Evolutionary conservation across 129 eudicot species (phyloP).

Genomic region (Smallanthus sonchifolius): DNA sequence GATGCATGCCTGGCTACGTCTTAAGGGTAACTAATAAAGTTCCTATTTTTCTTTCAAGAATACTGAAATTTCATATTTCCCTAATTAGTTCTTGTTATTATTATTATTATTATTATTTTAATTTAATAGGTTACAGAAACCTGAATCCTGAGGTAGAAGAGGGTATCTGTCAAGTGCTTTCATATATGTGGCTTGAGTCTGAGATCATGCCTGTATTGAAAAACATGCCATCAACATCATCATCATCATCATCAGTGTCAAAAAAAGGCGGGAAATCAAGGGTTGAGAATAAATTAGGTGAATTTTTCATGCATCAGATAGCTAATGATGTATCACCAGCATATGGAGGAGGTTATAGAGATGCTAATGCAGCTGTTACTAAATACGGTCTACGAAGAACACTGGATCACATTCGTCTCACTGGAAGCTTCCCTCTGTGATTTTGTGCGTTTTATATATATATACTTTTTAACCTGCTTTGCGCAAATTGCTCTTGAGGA

Average conservation of each 20-base stretch:
- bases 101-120: neutral
- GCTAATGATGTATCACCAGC: slow-evolving; percentile 88
- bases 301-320: slow-evolving; percentile 89
- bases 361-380: slow-evolving; percentile 85
- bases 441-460: neutral
- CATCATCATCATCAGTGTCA: slow-evolving; percentile 32
- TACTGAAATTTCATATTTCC: slow-evolving; percentile 2
- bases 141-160: slow-evolving; percentile 86
- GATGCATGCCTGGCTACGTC: slow-evolving; percentile 99
- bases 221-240: slow-evolving; percentile 68
- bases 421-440: slow-evolving; percentile 70
- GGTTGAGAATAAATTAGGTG: slow-evolving; percentile 72
- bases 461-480: slow-evolving; percentile 16
- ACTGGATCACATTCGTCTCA: slow-evolving; percentile 70
- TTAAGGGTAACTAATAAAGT: slow-evolving; percentile 53
- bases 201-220: slow-evolving; percentile 71
- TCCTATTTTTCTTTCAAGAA: slow-evolving; percentile 2
- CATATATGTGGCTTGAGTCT: slow-evolving; percentile 98
- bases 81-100: neutral
- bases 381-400: slow-evolving; percentile 78
- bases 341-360: slow-evolving; percentile 86
- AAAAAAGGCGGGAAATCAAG: slow-evolving; percentile 82
- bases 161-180: slow-evolving; percentile 97
- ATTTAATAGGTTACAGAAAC: slow-evolving; percentile 65
- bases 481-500: slow-evolving; percentile 32